Conservation (phyloP, 345 rosid species). For the Populus nigra region DNA sequence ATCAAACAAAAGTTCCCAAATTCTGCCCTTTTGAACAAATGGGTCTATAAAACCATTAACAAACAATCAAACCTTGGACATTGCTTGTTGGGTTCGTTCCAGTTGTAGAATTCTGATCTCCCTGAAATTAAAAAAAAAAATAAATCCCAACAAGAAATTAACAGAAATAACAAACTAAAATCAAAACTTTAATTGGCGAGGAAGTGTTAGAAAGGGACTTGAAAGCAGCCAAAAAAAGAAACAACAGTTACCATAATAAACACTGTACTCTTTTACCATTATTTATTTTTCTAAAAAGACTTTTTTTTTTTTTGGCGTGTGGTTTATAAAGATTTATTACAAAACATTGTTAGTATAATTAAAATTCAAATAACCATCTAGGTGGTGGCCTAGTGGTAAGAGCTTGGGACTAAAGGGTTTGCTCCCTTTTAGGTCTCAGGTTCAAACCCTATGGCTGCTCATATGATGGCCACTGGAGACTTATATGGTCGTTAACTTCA, state of each 20-base stretch:
- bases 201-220: background rate
- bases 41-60: slow-evolving; percentile 9
- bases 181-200: slow-evolving; percentile 5
- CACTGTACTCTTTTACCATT: background rate
- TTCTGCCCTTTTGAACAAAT: slow-evolving; percentile 13
- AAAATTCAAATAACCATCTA: background rate
- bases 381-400: too few relatives aligned
- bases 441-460: too few relatives aligned
- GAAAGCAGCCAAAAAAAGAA: background rate
- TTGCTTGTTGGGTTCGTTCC: slow-evolving; percentile 34
- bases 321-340: background rate
- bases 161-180: slow-evolving; percentile 4
- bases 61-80: slow-evolving; percentile 41
- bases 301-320: background rate
- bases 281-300: slow-evolving; percentile 4
- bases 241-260: background rate
- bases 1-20: slow-evolving; percentile 6
- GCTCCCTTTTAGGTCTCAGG: too few relatives aligned
- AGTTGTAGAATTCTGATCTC: slow-evolving; percentile 32
- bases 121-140: slow-evolving; percentile 32
- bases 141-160: background rate
- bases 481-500: too few relatives aligned
- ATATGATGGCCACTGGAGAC: too few relatives aligned
- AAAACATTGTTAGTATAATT: background rate
- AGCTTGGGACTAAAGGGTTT: too few relatives aligned